Evolutionary conservation across 345 rosid genomes (phyloP).

Genomic region (Pistacia integerrima): DNA sequence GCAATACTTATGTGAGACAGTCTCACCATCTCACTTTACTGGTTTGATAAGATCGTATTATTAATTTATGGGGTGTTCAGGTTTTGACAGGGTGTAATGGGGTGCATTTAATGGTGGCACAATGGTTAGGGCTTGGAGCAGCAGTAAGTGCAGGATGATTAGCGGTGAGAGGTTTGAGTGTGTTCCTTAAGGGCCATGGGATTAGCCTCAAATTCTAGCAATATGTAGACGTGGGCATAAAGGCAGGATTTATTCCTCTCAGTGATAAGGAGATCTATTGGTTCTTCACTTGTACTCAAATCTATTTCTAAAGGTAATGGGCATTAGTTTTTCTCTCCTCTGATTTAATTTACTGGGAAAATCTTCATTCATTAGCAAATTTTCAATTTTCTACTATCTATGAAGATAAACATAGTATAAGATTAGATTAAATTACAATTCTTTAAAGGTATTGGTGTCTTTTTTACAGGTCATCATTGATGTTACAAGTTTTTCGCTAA

Average conservation of each 20-base stretch:
- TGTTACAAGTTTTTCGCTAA: too few species aligned
- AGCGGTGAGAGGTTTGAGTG: constrained; percentile 32
- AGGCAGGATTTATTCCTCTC: constrained; percentile 33
- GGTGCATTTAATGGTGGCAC: constrained; percentile 32
- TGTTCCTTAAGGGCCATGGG: constrained; percentile 36
- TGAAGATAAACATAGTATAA: too few species aligned
- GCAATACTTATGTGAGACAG: too few species aligned
- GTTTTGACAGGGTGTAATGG: constrained; percentile 50
- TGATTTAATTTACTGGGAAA: background rate
- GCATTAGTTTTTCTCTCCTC: too few species aligned
- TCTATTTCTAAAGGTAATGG: constrained; percentile 24
- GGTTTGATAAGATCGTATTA: too few species aligned
- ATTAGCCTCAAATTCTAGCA: constrained; percentile 1
- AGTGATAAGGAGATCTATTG: constrained; percentile 37
- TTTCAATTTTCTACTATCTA: too few species aligned
- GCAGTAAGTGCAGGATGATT: constrained; percentile 33
- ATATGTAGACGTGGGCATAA: constrained; percentile 32
- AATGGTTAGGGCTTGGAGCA: constrained; percentile 30
- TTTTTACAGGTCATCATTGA: too few species aligned
- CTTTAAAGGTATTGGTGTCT: too few species aligned
- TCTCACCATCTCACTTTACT: too few species aligned
- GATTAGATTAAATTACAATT: too few species aligned
- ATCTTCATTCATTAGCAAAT: too few species aligned
- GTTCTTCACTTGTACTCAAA: constrained; percentile 9
- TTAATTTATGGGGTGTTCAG: constrained; percentile 4